A percentile compares a stretch with the other conserved stretches of the same genome.
phyloP scores from a whole-genome alignment of 352 stramenopile genomes.

The Globisporangium camurandrum region DNA sequence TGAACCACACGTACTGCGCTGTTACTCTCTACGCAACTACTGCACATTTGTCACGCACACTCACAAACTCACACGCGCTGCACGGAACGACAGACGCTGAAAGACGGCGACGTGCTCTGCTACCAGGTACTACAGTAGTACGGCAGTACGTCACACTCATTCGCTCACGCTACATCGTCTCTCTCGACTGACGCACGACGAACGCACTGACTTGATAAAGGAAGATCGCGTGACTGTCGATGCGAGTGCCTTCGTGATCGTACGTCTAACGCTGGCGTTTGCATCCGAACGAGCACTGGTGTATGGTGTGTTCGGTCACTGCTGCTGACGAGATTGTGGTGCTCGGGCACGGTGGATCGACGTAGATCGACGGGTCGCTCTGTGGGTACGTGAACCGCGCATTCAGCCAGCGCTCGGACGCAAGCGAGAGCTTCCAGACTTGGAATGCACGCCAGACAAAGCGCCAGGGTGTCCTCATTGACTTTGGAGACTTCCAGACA shows the following conservation, averaged over 20 bases:
- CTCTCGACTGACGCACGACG: no score
- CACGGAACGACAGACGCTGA: conserved; percentile 23
- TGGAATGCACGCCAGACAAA: conserved; percentile 48
- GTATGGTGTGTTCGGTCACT: background rate
- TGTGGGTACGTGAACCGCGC: conserved; percentile 63
- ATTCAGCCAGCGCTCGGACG: conserved; percentile 37
- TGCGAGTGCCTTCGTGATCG: conserved; percentile 36
- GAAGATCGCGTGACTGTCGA: conserved; percentile 34
- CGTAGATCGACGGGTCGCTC: conserved; percentile 54
- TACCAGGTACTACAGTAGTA: conserved; percentile 44
- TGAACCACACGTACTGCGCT: no score
- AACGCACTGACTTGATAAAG: conserved; percentile 20
- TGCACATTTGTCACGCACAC: no score
- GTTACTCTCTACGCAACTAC: no score
- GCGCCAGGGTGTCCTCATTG: conserved; percentile 34
- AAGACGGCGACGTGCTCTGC: conserved; percentile 61
- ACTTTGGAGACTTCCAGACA: conserved; percentile 60
- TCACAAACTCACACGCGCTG: background rate
- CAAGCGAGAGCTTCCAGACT: conserved; percentile 25
- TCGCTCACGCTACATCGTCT: background rate
- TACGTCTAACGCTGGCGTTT: no score
- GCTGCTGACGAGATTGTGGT: no score
- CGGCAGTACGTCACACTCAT: background rate
- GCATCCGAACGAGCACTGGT: no score
- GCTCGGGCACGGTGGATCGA: background rate